Base-by-base conservation (phyloP, 2,329 filamentous ascomycete genomes). In the Fusarium beomiforme region DNA sequence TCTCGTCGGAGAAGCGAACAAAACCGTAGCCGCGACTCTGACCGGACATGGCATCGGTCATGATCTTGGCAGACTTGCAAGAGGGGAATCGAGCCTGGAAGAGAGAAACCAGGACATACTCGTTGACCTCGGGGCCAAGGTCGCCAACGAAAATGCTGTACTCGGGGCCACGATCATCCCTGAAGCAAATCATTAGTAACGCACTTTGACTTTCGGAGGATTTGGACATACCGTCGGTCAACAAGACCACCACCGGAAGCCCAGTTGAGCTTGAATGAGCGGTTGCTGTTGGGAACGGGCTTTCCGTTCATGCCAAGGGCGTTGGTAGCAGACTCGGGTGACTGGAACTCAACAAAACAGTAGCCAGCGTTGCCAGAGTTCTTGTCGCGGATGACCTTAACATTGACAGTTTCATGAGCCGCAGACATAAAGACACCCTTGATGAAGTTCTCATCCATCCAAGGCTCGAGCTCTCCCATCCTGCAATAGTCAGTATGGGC, bases 31-130 rank as follows among this genome's bases (percentile, higher is more conserved):
- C 96, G 71, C 96, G 94, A 71, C 95, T 98, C 89, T 98, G 95
- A 76, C 96, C 96, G 71, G 93, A 97, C 84, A 98, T 96, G 68
- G 96, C 95, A 79, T 99, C 96, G 67, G 95, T 97, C 96, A 99
- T 99, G 84, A 99, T 99, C 89, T 99, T 99, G 79, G 96, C 96
- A 39, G 94, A 97, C 87, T 98, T 98, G 93, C 95, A 98, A 12
- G 94, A 97, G 1, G 93, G 92, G 87, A 97, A 99, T 69, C 95
- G 94, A 79, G 91, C 92, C 85, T 98, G 95, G 89, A 99, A 99
- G 54, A 99, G 91, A 29, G 95, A 97, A 58, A 98, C 95, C 66
- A 99, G 87, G 63, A 98, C 95, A 79, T 97, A 98, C 85, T 99
- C 96, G 83, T 98, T 99, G 76, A 99, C 96, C 83, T 99, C 96